A percentile compares a stretch with the other conserved stretches of the same genome.
phyloP scores from a whole-genome alignment of 768 basidiomycete genomes.

The Cystobasidium tubakii region DNA sequence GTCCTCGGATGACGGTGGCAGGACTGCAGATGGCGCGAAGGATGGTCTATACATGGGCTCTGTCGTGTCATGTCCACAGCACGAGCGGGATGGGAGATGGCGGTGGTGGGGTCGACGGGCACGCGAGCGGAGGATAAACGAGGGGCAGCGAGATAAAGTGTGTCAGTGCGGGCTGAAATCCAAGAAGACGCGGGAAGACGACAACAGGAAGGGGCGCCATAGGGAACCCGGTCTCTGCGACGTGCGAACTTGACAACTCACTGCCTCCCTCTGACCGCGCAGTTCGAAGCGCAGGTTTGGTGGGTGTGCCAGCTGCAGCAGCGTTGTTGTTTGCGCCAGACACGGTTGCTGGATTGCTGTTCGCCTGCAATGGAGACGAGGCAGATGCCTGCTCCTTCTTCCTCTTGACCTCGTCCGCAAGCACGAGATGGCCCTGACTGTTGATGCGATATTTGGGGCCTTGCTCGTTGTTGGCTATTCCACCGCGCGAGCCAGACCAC shows the following conservation, averaged over 20 bases:
- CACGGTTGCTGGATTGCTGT: neutral
- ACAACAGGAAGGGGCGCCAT: no score
- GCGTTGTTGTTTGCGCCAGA: neutral
- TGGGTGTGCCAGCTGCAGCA: neutral
- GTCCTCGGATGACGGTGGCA: slow-evolving; percentile 27
- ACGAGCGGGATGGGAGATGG: neutral
- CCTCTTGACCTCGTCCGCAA: slow-evolving; percentile 20
- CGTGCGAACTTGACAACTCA: neutral
- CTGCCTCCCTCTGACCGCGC: neutral
- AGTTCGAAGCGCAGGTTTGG: neutral
- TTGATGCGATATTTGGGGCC: slow-evolving; percentile 21
- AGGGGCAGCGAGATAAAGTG: neutral
- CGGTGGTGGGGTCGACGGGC: neutral
- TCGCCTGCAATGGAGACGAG: neutral
- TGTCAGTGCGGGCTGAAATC: neutral
- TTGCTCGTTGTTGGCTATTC: slow-evolving; percentile 22
- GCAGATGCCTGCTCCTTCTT: neutral
- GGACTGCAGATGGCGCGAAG: slow-evolving; percentile 33
- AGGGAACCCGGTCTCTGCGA: no score
- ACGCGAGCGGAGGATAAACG: neutral
- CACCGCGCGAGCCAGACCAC: slow-evolving; percentile 31
- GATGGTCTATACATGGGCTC: slow-evolving; percentile 28
- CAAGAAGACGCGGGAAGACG: neutral
- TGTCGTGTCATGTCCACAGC: neutral
- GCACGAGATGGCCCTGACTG: slow-evolving; percentile 29